phyloP scores from a whole-genome alignment of 768 basidiomycete genomes.

The Hysterangium stoloniferum region DNA sequence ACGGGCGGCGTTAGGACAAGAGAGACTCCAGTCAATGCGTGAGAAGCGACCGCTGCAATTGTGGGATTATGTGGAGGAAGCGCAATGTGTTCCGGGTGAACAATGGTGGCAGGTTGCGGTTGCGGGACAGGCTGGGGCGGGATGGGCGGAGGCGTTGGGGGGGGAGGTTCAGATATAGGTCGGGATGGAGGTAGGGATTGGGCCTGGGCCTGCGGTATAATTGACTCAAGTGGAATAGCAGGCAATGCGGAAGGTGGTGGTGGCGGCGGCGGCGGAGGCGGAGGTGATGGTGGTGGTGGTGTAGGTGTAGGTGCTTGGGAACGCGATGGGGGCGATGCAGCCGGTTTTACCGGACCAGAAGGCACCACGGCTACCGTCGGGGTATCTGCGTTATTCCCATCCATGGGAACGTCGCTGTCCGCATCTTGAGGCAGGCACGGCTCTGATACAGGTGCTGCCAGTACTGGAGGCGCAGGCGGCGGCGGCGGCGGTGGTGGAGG shows the following conservation, averaged over 20 bases:
- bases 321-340: slow-evolving; percentile 12
- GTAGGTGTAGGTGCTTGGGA: slow-evolving; percentile 51
- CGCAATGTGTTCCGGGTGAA: neutral
- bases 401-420: neutral
- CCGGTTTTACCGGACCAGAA: neutral
- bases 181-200: too few relatives aligned
- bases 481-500: slow-evolving; percentile 14
- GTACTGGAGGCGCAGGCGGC: too few relatives aligned
- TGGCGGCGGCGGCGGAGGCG: slow-evolving; percentile 45
- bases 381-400: slow-evolving; percentile 14
- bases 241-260: slow-evolving; percentile 44
- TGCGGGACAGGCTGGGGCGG: neutral
- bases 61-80: neutral
- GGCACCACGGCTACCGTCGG: slow-evolving; percentile 9
- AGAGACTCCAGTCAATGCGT: neutral
- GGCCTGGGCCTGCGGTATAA: too few relatives aligned
- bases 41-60: neutral
- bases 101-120: neutral
- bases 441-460: neutral
- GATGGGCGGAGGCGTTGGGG: slow-evolving; percentile 65
- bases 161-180: too few relatives aligned
- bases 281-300: slow-evolving; percentile 64
- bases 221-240: slow-evolving; percentile 43
- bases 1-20: neutral
- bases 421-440: slow-evolving; percentile 8